phyloP scores from a whole-genome alignment of 305 asterid genomes.

The Lippia alba region DNA sequence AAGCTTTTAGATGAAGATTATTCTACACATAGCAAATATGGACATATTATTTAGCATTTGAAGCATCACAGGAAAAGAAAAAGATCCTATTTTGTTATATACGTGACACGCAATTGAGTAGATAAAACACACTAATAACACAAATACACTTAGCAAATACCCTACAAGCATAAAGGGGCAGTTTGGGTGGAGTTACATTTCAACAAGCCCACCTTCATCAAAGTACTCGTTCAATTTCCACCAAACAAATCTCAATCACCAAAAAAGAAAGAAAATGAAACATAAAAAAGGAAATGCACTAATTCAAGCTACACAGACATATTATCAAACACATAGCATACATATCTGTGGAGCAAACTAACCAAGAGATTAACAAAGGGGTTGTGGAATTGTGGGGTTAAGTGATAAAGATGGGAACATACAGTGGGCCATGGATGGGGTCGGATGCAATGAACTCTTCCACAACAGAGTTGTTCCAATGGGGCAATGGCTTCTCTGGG shows the following conservation, averaged over 20 bases:
- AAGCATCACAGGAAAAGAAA: neutral
- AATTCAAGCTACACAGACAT: neutral
- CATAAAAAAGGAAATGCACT: neutral
- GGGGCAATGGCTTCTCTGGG: conserved; percentile 73
- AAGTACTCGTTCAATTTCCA: neutral
- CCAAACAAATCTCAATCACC: neutral
- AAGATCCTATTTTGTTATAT: neutral
- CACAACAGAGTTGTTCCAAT: conserved; percentile 81
- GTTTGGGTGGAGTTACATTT: neutral
- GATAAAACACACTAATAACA: neutral
- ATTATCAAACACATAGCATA: neutral
- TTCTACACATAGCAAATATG: no score
- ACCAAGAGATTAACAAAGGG: neutral
- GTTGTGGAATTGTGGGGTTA: neutral
- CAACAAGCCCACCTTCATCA: neutral
- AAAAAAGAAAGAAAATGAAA: neutral
- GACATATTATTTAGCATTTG: neutral
- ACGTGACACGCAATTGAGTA: neutral
- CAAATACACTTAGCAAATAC: neutral
- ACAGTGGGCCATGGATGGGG: conserved; percentile 84
- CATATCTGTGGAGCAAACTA: neutral
- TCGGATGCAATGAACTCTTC: conserved; percentile 79
- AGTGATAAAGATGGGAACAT: conserved; percentile 27
- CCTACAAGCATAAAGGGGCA: neutral
- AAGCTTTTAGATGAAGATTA: neutral